Base-by-base conservation (phyloP, 2,329 filamentous ascomycete species). In the Colletotrichum chrysophilum region DNA sequence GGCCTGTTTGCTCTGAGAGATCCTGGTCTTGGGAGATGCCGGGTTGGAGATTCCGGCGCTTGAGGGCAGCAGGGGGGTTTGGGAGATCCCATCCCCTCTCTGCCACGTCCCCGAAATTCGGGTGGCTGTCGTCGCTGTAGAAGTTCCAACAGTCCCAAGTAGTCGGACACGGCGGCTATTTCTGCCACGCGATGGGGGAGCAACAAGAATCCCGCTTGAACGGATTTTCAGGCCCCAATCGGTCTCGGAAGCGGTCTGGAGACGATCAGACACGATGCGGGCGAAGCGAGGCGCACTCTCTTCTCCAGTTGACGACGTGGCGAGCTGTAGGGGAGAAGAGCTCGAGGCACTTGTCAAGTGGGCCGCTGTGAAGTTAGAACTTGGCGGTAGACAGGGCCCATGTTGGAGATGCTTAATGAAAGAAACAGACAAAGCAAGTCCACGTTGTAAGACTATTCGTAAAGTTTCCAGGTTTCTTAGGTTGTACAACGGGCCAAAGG, bases 121-220 rank as follows among this genome's bases (percentile, higher is more conserved):
- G 62, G 69, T 64, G 72, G 69, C n/a, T 56, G 30, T 36, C n/a
- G 43, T 56, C 12, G 55, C 60, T 16, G 52, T 12, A 60, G 65
- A 4, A 43, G 3, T 26, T 55, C 36, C 18, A 62, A 30, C 24
- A n/a, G 26, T 56, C 38, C 73, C 70, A 43, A 48, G 62, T 10
- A 52, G 13, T 30, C 32, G 73, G 73, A 32, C 62, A 56, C 16
- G 73, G 73, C 73, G 73, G 62, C 43, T 75, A 75, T 68, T 56
- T 32, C 21, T 26, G 38, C 48, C 62, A 56, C 18, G 48, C 24
- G 32, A 43, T n/a, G 26, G 66, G 34, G 16, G 24, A 38, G 24
- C 9, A 21, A 30, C 18, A 7, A 10, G 28, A 24, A 24, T 67
- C 2, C 62, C 56, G 10, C 14, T 21, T 36, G 69, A 28, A n/a